phyloP scores from a whole-genome alignment of 2,329 filamentous ascomycete species.

The Colletotrichum tofieldiae region DNA sequence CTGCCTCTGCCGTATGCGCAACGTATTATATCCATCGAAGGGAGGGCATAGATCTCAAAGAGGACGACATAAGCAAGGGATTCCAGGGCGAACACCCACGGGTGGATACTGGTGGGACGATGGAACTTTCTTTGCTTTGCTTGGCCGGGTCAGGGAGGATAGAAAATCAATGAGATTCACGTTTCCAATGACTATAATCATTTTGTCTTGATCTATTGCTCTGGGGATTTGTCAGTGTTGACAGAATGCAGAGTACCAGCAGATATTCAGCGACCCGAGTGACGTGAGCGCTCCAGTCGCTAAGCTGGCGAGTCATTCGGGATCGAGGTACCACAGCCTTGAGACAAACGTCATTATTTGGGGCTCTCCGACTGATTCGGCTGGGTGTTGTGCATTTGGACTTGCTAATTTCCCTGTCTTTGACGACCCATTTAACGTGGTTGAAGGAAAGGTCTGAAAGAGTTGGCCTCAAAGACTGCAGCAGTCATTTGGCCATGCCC shows the following conservation, averaged over 20 bases:
- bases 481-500: not conserved
- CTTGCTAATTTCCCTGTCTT: not conserved
- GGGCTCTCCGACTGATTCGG: not conserved
- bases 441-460: not conserved
- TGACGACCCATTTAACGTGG: not conserved
- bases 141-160: constrained; percentile 33
- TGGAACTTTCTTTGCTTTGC: constrained; percentile 35
- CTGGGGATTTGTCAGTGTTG: not conserved
- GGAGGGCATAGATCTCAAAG: constrained; percentile 40
- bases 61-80: constrained; percentile 40
- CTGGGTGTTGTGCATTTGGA: not conserved
- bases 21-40: constrained; percentile 42
- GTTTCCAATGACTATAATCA: constrained; percentile 29
- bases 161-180: constrained; percentile 42
- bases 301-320: constrained; percentile 15
- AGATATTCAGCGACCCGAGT: not conserved
- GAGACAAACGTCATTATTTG: constrained; percentile 30
- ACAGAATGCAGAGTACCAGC: too few relatives aligned
- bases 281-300: not conserved
- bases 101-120: constrained; percentile 33
- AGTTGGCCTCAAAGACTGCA: not conserved
- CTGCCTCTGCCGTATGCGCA: constrained; percentile 18
- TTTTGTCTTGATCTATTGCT: not conserved
- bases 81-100: constrained; percentile 25
- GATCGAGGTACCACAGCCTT: not conserved